A percentile compares a stretch with the other conserved stretches of the same genome.
Conservation (phyloP, 768 basidiomycete genomes). For the Mycena vulgaris region DNA sequence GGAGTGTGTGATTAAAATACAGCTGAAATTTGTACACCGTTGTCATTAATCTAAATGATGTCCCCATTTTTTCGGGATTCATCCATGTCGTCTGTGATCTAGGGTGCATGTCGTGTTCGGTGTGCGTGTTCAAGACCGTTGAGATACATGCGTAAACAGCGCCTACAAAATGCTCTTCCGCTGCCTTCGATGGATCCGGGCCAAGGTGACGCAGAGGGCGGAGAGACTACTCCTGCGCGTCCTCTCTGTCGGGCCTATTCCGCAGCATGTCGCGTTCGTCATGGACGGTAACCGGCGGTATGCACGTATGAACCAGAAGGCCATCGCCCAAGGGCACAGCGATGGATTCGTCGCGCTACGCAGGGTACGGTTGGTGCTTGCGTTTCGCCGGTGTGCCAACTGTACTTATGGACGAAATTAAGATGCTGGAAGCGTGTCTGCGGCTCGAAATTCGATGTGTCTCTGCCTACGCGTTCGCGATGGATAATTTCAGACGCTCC, state of each 20-base stretch:
- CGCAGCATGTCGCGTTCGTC: conserved; percentile 92
- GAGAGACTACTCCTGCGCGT: conserved; percentile 72
- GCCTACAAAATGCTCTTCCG: conserved; percentile 33
- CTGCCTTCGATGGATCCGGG: conserved; percentile 41
- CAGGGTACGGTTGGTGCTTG: conserved; percentile 66
- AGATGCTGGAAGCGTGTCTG: conserved; percentile 92
- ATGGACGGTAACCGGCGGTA: conserved; percentile 98
- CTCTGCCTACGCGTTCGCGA: conserved; percentile 97
- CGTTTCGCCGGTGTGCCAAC: background rate
- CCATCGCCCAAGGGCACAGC: conserved; percentile 84
- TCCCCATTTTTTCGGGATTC: too few relatives aligned
- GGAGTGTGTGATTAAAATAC: conserved; percentile 43
- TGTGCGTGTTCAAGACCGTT: background rate
- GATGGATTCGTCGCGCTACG: conserved; percentile 88
- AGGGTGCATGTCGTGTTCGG: background rate
- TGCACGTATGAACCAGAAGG: conserved; percentile 77
- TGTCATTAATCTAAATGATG: background rate
- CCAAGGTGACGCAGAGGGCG: conserved; percentile 51
- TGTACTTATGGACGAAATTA: conserved; percentile 3
- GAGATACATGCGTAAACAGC: background rate
- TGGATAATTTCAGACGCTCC: conserved; percentile 95
- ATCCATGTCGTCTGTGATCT: too few relatives aligned
- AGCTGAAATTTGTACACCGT: conserved; percentile 23
- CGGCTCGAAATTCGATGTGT: conserved; percentile 86
- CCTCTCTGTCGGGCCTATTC: conserved; percentile 88